Evolutionary conservation across 352 stramenopile genomes (phyloP), one percentile per base, ranked within the genome.

Genomic region (Phytophthora brassicae): DNA sequence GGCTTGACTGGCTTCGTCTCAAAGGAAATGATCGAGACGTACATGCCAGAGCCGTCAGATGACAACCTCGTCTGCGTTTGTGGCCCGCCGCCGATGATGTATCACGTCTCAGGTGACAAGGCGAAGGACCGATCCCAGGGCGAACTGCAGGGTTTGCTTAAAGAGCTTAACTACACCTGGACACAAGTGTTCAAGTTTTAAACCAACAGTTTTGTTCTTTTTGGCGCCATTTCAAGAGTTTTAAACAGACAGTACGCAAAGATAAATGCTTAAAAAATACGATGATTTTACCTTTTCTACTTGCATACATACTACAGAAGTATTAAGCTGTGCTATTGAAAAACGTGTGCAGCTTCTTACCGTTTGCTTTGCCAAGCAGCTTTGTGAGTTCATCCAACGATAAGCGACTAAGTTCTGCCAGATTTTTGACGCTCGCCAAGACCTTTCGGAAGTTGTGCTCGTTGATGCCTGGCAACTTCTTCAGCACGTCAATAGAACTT

Each of bases 391-490:
- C 73, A 19, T 87, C 72, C 36, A 89, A 61, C n/a, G 70, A 69
- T 49, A 90, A 57, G n/a, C 49, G 58, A 24, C 77, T 92, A 13
- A 97, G 77, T 23, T 94, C 84, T 1, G 84, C 84, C 7, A 97
- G 69, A 51, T 75, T 92, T 38, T 77, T 68, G 47, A 94, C 84
- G 13, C 75, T 79, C 14, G 65, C 59, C 12, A 95, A 52, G 17
- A 98, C 72, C 31, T 86, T 85, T 24, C 88, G 73, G 57, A 86
- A 95, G 75, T 98, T 98, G 62, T 97, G 77, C 36, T 95, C 80
- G 52, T 88, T 99, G 57, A 99, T 90, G n/a, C 97, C 97, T 3
- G 97, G 97, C 42, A 99, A 77, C 51, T 96, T 88, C 45, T 98
- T 87, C 16, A 99, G 75, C 60, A 99, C 90, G 47, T 98, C 90